These are phyloP conservation scores for Beta lomatogona DNA, from an alignment of 179 eudicot genomes.

Conservation along the genomic window DNA sequence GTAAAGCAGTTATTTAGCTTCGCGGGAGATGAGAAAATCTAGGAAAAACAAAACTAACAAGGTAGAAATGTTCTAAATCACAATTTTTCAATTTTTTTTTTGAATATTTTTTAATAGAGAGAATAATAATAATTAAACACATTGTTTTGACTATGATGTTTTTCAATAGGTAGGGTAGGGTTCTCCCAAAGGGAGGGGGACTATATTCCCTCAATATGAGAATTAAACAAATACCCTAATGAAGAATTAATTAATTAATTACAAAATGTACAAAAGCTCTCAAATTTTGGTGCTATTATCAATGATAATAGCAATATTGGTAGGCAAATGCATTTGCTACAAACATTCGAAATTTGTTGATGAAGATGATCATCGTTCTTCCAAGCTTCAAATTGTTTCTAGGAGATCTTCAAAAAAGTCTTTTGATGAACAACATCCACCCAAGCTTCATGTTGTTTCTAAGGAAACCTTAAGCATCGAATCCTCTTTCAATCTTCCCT, in stretches of 20 bases:
- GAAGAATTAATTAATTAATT: not conserved
- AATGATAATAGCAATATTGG: not conserved
- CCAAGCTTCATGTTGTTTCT: constrained; percentile 27
- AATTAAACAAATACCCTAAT: not conserved
- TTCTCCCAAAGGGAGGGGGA: constrained; percentile 25
- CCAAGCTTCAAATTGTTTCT: constrained; percentile 21
- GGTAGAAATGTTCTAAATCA: not conserved
- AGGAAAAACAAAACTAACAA: constrained; percentile 29
- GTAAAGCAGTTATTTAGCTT: not conserved
- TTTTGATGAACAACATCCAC: not conserved
- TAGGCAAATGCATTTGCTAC: constrained; percentile 4
- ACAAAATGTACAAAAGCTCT: constrained; percentile 10
- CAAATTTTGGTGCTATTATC: constrained; percentile 11
- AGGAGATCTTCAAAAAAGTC: constrained; percentile 5
- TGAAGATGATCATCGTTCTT: not conserved
- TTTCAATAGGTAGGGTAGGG: constrained; percentile 15
- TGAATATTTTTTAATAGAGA: not conserved
- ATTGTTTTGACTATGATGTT: constrained; percentile 1
- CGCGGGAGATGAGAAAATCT: constrained; percentile 20
- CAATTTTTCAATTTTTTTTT: not conserved
- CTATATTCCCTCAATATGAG: constrained; percentile 21
- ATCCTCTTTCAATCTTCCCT: constrained; percentile 48
- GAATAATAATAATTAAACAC: not conserved
- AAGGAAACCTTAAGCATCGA: constrained; percentile 36
- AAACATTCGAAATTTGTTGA: not conserved